Conservation (phyloP, 2,329 filamentous ascomycete genomes). For the Alternaria triticimaculans region DNA sequence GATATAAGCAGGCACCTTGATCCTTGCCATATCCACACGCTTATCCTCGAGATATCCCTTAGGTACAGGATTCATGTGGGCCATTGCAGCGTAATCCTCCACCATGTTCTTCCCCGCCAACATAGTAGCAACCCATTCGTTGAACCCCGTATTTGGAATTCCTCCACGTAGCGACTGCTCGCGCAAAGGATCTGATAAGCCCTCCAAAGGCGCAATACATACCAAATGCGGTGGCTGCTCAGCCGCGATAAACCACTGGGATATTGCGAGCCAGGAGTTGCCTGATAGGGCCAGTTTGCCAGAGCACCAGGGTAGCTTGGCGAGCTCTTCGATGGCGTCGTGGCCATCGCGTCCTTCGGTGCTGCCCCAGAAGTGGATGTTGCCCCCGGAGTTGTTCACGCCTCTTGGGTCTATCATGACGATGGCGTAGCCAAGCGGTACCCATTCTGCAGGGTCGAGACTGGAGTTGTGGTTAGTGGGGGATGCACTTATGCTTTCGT, state of each 20-base stretch:
- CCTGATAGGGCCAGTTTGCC: constrained; percentile 52
- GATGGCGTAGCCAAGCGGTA: constrained; percentile 38
- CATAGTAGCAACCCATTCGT: background rate
- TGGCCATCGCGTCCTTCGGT: constrained; percentile 53
- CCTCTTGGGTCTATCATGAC: constrained; percentile 39
- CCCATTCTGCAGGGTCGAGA: constrained; percentile 48
- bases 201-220: constrained; percentile 57
- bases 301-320: constrained; percentile 53
- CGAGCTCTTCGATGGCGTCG: constrained; percentile 50
- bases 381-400: constrained; percentile 37
- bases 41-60: constrained; percentile 19
- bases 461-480: background rate
- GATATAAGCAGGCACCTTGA: constrained; percentile 19
- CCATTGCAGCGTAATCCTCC: constrained; percentile 8
- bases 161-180: background rate
- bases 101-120: background rate
- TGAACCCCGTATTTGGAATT: background rate
- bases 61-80: background rate
- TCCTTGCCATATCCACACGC: constrained; percentile 9
- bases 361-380: constrained; percentile 5
- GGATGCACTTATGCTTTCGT: background rate
- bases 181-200: constrained; percentile 32
- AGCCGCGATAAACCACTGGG: constrained; percentile 53
- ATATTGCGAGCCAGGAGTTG: constrained; percentile 52
- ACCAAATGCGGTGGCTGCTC: constrained; percentile 50